Base-by-base conservation (phyloP, 768 basidiomycete genomes). In the Hygrophorus russula region DNA sequence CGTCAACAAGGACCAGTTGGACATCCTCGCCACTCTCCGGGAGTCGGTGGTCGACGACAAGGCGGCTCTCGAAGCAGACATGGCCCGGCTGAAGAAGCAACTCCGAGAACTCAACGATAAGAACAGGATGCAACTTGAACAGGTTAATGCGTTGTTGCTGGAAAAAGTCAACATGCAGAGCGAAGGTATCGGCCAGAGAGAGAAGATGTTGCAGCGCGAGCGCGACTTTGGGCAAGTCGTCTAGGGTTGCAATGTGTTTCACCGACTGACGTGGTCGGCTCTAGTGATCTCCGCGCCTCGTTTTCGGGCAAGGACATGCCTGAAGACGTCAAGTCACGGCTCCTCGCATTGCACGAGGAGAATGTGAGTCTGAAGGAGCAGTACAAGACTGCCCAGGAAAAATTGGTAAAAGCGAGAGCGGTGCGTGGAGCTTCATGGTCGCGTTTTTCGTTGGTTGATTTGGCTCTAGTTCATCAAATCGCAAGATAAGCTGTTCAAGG, bases 11-110 rank as follows among this genome's bases (percentile, higher is more conserved):
- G 91, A 96, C 56, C 90, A 97, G 58, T 67, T 92, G 15, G 92
- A 93, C 41, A 90, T 93, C 46, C 78, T 98, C 27, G 73, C 80
- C 2, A 79, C 79, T 5, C 65, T 96, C 19, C 80, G 93, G 33
- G 88, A 90, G 46, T 90, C 86, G 1, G 86, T 94, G 34, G 83
- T 82, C 55, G 82, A 86, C 56, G 93, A 97, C 60, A 91, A 91
- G 59, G 70, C 71, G 10, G 74, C 66, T 11, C 70, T 93, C 8
- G 85, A 86, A 55, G 66, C 64, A 1, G 85, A 93, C 43, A 59
- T 85, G 29, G 71, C 71, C 19, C 69, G 69, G 29, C 60, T 90
- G 33, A 74, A 71, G 53, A 74, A 74, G 43, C 75, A 82, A 51
- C 74, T 88, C 54, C 76, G 71, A 49, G 82, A 85, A 24, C 66